Percentiles rank a stretch among this genome's conserved stretches.
Conservation (phyloP, 1,284 basidiomycete genomes). For the Trichosporon coremiiforme region DNA sequence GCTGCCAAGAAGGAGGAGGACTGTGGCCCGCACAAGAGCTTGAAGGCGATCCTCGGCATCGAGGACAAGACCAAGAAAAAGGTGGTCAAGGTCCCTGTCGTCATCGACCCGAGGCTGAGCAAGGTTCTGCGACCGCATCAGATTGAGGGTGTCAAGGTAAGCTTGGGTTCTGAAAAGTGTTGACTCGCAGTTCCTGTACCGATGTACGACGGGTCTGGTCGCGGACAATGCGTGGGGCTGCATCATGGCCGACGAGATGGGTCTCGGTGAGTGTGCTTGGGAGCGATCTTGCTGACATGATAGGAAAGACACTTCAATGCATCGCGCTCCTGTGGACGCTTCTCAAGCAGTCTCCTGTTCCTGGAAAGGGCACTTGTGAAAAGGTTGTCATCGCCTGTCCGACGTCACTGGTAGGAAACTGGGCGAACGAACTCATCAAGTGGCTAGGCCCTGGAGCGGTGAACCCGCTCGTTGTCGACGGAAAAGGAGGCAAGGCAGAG, state of each 20-base stretch:
- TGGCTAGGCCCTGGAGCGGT: conserved; percentile 87
- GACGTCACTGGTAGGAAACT: conserved; percentile 94
- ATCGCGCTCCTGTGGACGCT: conserved; percentile 95
- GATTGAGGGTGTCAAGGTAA: conserved; percentile 93
- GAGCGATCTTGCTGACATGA: conserved; percentile 8
- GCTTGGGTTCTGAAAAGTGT: conserved; percentile 33
- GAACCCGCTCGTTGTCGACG: conserved; percentile 80
- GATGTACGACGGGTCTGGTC: conserved; percentile 89
- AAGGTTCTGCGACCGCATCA: conserved; percentile 96
- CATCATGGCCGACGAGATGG: conserved; percentile 99
- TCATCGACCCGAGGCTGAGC: conserved; percentile 84
- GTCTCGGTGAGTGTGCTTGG: conserved; percentile 64
- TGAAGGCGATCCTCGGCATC: conserved; percentile 76
- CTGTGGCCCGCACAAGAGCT: conserved; percentile 79
- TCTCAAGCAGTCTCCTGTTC: conserved; percentile 90
- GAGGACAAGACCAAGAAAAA: conserved; percentile 68
- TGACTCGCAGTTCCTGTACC: conserved; percentile 75
- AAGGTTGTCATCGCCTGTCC: conserved; percentile 99
- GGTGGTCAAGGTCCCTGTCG: conserved; percentile 85
- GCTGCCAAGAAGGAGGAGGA: conserved; percentile 67
- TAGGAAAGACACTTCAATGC: conserved; percentile 87
- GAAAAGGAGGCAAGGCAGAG: conserved; percentile 81
- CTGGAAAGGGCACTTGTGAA: conserved; percentile 85
- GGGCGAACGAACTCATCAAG: conserved; percentile 97
- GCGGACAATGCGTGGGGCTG: conserved; percentile 92